Percentiles rank a stretch among this genome's conserved stretches.
Conservation (phyloP, 345 rosid genomes). For the Gynandropsis gynandra region DNA sequence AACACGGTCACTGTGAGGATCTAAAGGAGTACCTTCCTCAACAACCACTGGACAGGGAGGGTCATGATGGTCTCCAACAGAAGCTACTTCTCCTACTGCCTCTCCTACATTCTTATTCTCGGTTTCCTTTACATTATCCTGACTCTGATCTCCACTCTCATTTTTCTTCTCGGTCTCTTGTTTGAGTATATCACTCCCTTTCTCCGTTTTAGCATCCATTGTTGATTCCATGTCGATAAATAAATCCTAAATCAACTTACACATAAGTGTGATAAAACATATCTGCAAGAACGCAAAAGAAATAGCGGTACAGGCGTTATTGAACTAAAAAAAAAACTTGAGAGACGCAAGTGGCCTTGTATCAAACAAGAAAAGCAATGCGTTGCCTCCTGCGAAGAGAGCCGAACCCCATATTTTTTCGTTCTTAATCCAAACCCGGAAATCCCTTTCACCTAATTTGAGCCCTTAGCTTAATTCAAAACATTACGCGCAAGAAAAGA, state of each 20-base stretch:
- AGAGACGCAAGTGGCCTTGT: background rate
- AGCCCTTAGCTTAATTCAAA: background rate
- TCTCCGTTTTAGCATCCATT: constrained; percentile 15
- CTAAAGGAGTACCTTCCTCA: constrained; percentile 17
- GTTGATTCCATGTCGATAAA: constrained; percentile 21
- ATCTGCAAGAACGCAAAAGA: constrained; percentile 6
- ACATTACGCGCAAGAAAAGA: constrained; percentile 5
- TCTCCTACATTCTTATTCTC: constrained; percentile 17
- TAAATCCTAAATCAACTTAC: constrained; percentile 19
- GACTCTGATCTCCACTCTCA: constrained; percentile 15
- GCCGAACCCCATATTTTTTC: background rate
- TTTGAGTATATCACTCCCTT: constrained; percentile 17
- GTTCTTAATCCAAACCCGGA: constrained; percentile 1
- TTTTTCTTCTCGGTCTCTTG: background rate
- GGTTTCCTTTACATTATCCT: constrained; percentile 14
- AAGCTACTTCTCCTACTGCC: constrained; percentile 14
- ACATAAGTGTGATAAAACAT: constrained; percentile 5
- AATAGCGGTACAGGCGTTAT: background rate
- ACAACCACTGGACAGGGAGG: constrained; percentile 19
- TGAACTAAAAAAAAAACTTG: constrained; percentile 3
- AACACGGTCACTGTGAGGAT: constrained; percentile 7
- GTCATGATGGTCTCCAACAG: constrained; percentile 16
- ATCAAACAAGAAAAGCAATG: background rate
- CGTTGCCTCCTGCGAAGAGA: background rate
- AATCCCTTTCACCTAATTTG: background rate